A percentile compares a stretch with the other conserved stretches of the same genome.
These are phyloP conservation scores for Suillus discolor DNA, from an alignment of 768 basidiomycete species.

Conservation along the genomic window DNA sequence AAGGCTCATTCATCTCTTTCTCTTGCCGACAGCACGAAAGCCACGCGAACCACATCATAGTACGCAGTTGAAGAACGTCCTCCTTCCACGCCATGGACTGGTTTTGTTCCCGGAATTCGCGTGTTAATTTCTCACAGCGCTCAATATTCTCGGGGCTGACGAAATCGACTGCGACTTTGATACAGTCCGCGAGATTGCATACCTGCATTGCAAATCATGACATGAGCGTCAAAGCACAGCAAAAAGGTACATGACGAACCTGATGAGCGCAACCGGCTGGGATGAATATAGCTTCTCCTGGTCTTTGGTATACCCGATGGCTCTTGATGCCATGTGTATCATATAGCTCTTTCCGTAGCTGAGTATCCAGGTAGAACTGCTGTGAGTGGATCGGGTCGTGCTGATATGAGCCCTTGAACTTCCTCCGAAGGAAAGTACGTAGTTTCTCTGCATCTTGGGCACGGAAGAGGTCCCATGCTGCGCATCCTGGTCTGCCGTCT, in stretches of 20 bases:
- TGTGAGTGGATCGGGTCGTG: slow-evolving; percentile 93
- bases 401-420: slow-evolving; percentile 54
- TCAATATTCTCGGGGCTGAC: slow-evolving; percentile 91
- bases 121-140: slow-evolving; percentile 82
- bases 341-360: slow-evolving; percentile 66
- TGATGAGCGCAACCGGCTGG: slow-evolving; percentile 94
- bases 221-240: slow-evolving; percentile 3
- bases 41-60: slow-evolving; percentile 96
- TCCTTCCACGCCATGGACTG: slow-evolving; percentile 90
- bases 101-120: slow-evolving; percentile 91
- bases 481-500: slow-evolving; percentile 69
- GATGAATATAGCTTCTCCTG: slow-evolving; percentile 93
- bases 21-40: slow-evolving; percentile 62
- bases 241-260: slow-evolving; percentile 43
- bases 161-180: slow-evolving; percentile 95
- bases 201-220: slow-evolving; percentile 51
- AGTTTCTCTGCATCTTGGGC: slow-evolving; percentile 81
- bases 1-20: slow-evolving; percentile 37
- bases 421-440: slow-evolving; percentile 69
- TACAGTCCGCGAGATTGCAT: slow-evolving; percentile 90
- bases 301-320: slow-evolving; percentile 85
- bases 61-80: slow-evolving; percentile 87
- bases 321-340: slow-evolving; percentile 72
- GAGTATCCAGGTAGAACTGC: slow-evolving; percentile 78
- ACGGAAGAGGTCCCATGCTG: slow-evolving; percentile 90